Conservation (phyloP, 805 yeast genomes). For the Scheffersomyces amazonensis region DNA sequence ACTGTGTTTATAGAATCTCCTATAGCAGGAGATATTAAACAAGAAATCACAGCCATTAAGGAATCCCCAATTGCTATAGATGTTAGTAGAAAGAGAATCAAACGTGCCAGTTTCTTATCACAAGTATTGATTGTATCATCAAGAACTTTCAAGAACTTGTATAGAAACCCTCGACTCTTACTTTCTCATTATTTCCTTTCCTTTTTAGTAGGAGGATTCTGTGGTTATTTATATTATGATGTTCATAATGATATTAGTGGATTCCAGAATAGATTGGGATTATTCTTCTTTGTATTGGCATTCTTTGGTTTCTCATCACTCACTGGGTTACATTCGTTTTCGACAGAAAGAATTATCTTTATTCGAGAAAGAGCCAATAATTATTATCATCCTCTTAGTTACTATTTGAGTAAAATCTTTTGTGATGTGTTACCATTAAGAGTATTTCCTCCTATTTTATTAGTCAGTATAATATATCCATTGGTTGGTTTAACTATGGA, state of each 20-base stretch:
- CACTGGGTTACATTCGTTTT: conserved; percentile 87
- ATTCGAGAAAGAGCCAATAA: conserved; percentile 93
- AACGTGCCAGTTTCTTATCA: conserved; percentile 55
- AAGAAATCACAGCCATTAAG: conserved; percentile 30
- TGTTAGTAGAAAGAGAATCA: conserved; percentile 28
- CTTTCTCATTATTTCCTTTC: conserved; percentile 82
- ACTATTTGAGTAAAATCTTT: conserved; percentile 77
- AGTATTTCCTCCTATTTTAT: conserved; percentile 84
- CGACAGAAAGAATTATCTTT: conserved; percentile 84
- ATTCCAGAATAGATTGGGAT: conserved; percentile 91
- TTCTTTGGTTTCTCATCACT: conserved; percentile 92
- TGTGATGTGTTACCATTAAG: conserved; percentile 93
- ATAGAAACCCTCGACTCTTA: conserved; percentile 88
- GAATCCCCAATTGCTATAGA: conserved; percentile 23
- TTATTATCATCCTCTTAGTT: conserved; percentile 84
- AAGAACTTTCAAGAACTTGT: conserved; percentile 87
- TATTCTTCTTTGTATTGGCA: conserved; percentile 87
- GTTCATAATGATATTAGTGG: conserved; percentile 90
- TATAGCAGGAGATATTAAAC: conserved; percentile 36
- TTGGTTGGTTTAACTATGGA: conserved; percentile 83
- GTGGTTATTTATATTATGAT: conserved; percentile 83
- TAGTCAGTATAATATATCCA: conserved; percentile 82
- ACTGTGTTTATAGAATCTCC: conserved; percentile 35
- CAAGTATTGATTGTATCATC: conserved; percentile 78
- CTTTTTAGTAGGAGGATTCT: conserved; percentile 70